Conservation (phyloP, 2,329 filamentous ascomycete species). For the Rhytidhysteron rufulum region DNA sequence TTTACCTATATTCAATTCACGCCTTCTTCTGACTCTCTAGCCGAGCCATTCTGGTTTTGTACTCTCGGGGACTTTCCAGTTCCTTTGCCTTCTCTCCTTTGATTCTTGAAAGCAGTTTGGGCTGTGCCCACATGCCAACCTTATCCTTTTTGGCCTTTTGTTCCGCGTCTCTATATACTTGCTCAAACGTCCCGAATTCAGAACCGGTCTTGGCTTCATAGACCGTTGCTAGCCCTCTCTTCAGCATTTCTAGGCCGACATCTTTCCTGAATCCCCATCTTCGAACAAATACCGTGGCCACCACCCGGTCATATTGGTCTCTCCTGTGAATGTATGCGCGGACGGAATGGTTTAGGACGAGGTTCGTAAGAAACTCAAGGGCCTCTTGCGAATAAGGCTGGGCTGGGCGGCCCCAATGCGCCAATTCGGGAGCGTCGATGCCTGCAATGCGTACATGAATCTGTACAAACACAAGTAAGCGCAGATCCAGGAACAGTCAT, state of each 20-base stretch:
- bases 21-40: constrained; percentile 1
- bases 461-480: constrained; percentile 41
- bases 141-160: constrained; percentile 42
- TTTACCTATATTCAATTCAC: no score
- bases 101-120: constrained; percentile 36
- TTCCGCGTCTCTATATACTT: constrained; percentile 64
- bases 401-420: constrained; percentile 84
- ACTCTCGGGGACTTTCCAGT: constrained; percentile 80
- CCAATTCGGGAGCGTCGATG: constrained; percentile 86
- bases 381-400: constrained; percentile 84
- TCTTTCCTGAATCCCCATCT: constrained; percentile 67
- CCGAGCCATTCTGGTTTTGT: constrained; percentile 58
- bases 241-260: constrained; percentile 87
- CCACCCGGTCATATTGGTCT: constrained; percentile 90
- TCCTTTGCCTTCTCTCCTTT: constrained; percentile 50
- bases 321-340: constrained; percentile 77
- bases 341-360: constrained; percentile 69
- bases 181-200: constrained; percentile 72
- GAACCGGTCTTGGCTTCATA: constrained; percentile 90
- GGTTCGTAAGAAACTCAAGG: constrained; percentile 70
- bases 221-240: constrained; percentile 76
- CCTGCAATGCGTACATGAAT: constrained; percentile 88
- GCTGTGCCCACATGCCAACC: constrained; percentile 64
- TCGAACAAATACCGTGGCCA: constrained; percentile 78
- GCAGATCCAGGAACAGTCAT: neutral